Percentiles rank a stretch among this genome's conserved stretches.
phyloP scores from a whole-genome alignment of 1,139 yeast genomes.

The Kodamaea alishanica region DNA sequence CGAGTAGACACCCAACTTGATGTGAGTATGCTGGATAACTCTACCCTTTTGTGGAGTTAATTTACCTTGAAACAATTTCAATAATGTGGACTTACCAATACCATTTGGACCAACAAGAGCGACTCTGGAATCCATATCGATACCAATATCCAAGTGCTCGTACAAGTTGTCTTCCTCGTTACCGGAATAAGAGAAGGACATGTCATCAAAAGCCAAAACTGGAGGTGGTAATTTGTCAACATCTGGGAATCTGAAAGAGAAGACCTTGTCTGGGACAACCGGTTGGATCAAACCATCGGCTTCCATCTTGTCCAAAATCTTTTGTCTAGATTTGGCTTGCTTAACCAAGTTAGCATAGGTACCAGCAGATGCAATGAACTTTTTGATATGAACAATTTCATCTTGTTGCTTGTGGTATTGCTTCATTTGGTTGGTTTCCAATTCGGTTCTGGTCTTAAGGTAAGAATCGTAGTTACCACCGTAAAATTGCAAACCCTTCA shows the following conservation, averaged over 20 bases:
- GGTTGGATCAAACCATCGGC: constrained; percentile 97
- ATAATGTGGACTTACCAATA: constrained; percentile 95
- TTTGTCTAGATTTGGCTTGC: constrained; percentile 99
- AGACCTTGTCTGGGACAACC: constrained; percentile 88
- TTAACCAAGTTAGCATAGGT: constrained; percentile 97
- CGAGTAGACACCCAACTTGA: constrained; percentile 97
- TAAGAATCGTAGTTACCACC: constrained; percentile 99
- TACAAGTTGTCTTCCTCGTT: constrained; percentile 84
- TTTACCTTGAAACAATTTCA: constrained; percentile 95
- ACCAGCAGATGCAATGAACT: constrained; percentile 99
- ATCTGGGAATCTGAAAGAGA: constrained; percentile 89
- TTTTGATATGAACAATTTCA: constrained; percentile 96
- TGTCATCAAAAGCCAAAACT: constrained; percentile 93
- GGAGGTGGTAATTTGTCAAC: constrained; percentile 99
- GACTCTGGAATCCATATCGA: constrained; percentile 98
- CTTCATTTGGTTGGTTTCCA: constrained; percentile 97
- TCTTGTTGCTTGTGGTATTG: constrained; percentile 97
- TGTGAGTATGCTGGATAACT: constrained; percentile 95
- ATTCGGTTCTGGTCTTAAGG: constrained; percentile 88
- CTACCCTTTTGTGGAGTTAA: constrained; percentile 88
- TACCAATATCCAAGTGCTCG: constrained; percentile 91
- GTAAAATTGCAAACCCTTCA: constrained; percentile 62
- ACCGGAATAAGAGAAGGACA: constrained; percentile 89
- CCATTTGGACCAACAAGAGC: constrained; percentile 99
- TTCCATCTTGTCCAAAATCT: constrained; percentile 99